Conservation (phyloP, 441 rosid species). For the Erysimum cheiri region DNA sequence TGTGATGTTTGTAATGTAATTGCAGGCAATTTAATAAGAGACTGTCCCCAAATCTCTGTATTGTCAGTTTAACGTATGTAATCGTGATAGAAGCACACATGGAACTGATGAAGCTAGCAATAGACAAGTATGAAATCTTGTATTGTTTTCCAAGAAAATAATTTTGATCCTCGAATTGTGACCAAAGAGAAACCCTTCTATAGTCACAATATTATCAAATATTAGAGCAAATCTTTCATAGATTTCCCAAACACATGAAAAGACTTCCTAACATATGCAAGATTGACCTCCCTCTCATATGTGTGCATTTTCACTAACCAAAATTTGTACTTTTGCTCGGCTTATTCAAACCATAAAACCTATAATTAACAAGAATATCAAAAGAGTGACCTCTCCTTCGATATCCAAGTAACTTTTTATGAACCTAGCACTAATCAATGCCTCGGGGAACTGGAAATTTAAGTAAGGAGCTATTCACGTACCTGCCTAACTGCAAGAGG, state of each 20-base stretch:
- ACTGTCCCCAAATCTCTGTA: background rate
- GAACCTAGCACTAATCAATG: constrained; percentile 6
- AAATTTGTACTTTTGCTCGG: constrained; percentile 9
- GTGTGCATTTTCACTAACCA: constrained; percentile 2
- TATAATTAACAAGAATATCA: constrained; percentile 12
- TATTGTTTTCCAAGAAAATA: constrained; percentile 9
- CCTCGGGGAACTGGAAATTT: background rate
- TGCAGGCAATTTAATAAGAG: constrained; percentile 1
- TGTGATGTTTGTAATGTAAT: constrained; percentile 1
- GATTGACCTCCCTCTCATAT: constrained; percentile 7
- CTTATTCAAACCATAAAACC: constrained; percentile 11
- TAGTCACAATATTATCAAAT: constrained; percentile 9
- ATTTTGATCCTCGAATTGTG: background rate
- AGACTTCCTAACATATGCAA: constrained; percentile 3
- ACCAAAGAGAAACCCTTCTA: background rate
- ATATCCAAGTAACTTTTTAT: constrained; percentile 17
- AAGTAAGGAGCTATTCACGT: constrained; percentile 27
- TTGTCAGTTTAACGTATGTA: background rate
- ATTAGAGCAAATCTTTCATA: constrained; percentile 8
- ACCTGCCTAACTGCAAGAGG: constrained; percentile 94
- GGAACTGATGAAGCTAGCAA: constrained; percentile 14
- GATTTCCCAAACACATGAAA: background rate
- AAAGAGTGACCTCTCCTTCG: constrained; percentile 3
- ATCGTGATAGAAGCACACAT: background rate
- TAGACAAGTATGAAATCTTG: constrained; percentile 8